These are phyloP conservation scores for Harringtonia lauricola DNA, from an alignment of 2,329 filamentous ascomycete species.

Conservation along the genomic window DNA sequence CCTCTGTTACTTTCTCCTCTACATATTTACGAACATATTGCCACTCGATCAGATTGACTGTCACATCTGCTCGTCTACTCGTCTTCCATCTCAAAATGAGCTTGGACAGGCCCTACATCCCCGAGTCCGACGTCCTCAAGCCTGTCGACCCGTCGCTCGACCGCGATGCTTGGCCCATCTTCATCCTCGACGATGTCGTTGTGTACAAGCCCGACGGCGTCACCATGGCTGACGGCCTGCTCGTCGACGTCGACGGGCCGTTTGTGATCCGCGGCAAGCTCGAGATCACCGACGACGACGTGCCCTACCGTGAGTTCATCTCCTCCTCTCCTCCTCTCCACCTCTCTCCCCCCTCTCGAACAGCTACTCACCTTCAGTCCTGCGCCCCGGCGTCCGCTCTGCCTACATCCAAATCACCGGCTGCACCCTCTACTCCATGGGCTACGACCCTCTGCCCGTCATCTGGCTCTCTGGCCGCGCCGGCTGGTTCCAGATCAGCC, in stretches of 20 bases:
- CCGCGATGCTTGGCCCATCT: slow-evolving; percentile 47
- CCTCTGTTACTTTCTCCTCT: not conserved
- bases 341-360: not conserved
- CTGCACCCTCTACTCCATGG: slow-evolving; percentile 40
- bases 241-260: slow-evolving; percentile 48
- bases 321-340: not conserved
- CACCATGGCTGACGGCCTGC: slow-evolving; percentile 48
- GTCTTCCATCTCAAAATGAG: too few relatives aligned
- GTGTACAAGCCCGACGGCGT: slow-evolving; percentile 43
- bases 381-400: slow-evolving; percentile 19
- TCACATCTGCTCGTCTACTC: too few relatives aligned
- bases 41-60: too few relatives aligned
- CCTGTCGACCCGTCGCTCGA: slow-evolving; percentile 17
- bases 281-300: slow-evolving; percentile 34
- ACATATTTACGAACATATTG: too few relatives aligned
- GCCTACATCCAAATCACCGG: slow-evolving; percentile 44
- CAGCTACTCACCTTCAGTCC: slow-evolving; percentile 15
- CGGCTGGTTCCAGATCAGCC: slow-evolving; percentile 59
- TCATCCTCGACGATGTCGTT: slow-evolving; percentile 48
- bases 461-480: slow-evolving; percentile 55
- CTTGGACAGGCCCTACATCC: too few relatives aligned
- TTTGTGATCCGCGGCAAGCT: slow-evolving; percentile 50
- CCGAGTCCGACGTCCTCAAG: slow-evolving; percentile 20
- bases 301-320: slow-evolving; percentile 27
- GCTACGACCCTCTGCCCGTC: slow-evolving; percentile 39